Base-by-base conservation (phyloP, 108 stramenopile genomes). In the Epithemia pelagica region DNA sequence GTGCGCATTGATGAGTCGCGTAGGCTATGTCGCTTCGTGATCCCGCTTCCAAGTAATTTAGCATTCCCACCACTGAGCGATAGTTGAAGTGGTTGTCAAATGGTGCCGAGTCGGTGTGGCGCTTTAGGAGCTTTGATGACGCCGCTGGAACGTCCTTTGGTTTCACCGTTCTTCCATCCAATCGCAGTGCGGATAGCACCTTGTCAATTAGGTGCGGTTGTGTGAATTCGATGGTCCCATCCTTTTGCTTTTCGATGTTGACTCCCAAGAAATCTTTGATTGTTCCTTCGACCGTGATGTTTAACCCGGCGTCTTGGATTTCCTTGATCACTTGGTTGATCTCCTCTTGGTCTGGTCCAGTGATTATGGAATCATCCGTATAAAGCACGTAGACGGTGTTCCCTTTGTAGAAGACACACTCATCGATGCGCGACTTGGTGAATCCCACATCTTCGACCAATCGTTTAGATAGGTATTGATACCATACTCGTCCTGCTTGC, bases 401-500 rank as follows among this genome's bases (percentile, higher is more conserved):
- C 1, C 76, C 77, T 25, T 56, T 31, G 64, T 79, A 83, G 66
- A 71, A 83, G 0, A 83, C 52, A 52, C 78, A 80, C 58, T 81
- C 74, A 59, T 85, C 81, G 53, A 66, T 52, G 5, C 55, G n/a
- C 20, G 68, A 70, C 67, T 77, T 73, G 7, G 15, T 52, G 64
- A 78, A 78, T 20, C 69, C 74, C 1, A 70, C 10, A n/a, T n/a
- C n/a, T 27, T 61, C 66, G 0, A 22, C 2, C 25, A 68, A 25
- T 26, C 52, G 70, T 33, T 37, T 77, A 56, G 0, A 8, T 21
- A 82, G 37, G 37, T 72, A 61, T 27, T 67, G 21, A 58, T 77
- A 71, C 78, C 78, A 83, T 23, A 76, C 59, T 51, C 70, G 3
- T 1, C 78, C 73, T 10, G 78, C 78, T 25, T 75, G 70, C 27